Evolutionary conservation across 495 filamentous ascomycete genomes (phyloP), one percentile per base, ranked within the genome.

Genomic region (Parachaetomium inaequale): DNA sequence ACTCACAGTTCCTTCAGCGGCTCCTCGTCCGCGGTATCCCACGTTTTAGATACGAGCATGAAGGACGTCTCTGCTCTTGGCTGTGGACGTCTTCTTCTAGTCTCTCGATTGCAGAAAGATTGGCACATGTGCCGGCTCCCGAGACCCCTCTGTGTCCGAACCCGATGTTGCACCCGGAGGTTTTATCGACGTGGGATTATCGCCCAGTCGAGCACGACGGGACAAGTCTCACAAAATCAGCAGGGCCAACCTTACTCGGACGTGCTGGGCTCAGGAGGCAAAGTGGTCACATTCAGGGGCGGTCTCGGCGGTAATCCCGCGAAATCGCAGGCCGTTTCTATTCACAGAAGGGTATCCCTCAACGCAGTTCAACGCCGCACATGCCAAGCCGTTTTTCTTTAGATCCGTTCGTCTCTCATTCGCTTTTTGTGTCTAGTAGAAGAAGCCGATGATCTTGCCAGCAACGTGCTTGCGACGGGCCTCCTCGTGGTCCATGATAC

Each of bases 401-500:
- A 19, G 2, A 46, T 54, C 55, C 40, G 36, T 29, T 63, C 61
- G 38, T 64, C 63, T 65, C 43, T 47, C 56, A 59, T 67, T 57
- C 36, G 47, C 26, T n/a, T 66, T 62, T 54, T 29, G 10, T 32
- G 53, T 64, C 66, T 92, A 95, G 83, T 96, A 95, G 85, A 96
- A 95, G 87, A 96, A 96, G 64, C 92, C 92, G 68, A 95, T 85
- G 79, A 96, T 90, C 85, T 96, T 96, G 78, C 93, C 93, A 69
- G 91, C 85, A 74, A 93, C 91, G 82, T 98, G 94, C 85, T 97
- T 97, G 78, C 94, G 84, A 75, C 94, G 85, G 63, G 94, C 94
- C 86, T 98, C 94, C 84, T 98, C 94, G 80, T 98, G 94, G 83
- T 98, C 94, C 93, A 98, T 98, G 77, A 98, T 98, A 76, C 94